These are phyloP conservation scores for Pichia sp. DNA, from an alignment of 1,139 yeast species.

Conservation along the genomic window DNA sequence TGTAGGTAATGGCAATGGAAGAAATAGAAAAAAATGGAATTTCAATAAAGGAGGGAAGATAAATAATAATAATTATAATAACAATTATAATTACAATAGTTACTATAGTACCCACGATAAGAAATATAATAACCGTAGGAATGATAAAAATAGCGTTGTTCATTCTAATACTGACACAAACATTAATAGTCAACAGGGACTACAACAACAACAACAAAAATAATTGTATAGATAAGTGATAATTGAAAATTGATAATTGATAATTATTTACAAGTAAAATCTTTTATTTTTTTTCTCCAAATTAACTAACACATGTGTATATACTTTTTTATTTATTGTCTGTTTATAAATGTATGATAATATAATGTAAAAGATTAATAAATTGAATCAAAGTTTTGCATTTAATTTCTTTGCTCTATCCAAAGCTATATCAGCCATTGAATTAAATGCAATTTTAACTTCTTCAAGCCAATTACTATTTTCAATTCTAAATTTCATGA, in stretches of 20 bases:
- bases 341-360: neutral
- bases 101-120: neutral
- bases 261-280: neutral
- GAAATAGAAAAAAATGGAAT: too few relatives aligned
- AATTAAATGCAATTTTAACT: slow-evolving; percentile 60
- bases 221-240: too few relatives aligned
- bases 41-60: neutral
- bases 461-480: slow-evolving; percentile 50
- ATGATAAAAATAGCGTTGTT: neutral
- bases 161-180: neutral
- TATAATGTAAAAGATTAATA: neutral
- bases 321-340: neutral
- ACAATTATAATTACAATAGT: neutral
- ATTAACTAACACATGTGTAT: neutral
- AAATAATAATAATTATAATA: neutral
- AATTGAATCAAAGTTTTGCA: slow-evolving; percentile 24
- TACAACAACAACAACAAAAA: neutral
- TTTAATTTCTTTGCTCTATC: slow-evolving; percentile 61
- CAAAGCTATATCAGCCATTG: slow-evolving; percentile 86
- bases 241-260: neutral
- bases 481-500: slow-evolving; percentile 57
- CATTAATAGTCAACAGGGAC: neutral
- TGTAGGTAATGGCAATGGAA: neutral
- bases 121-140: neutral
- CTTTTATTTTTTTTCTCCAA: neutral